Evolutionary conservation across 2,329 filamentous ascomycete genomes (phyloP), one percentile per base, ranked within the genome.

Genomic region (Talaromyces sp.): DNA sequence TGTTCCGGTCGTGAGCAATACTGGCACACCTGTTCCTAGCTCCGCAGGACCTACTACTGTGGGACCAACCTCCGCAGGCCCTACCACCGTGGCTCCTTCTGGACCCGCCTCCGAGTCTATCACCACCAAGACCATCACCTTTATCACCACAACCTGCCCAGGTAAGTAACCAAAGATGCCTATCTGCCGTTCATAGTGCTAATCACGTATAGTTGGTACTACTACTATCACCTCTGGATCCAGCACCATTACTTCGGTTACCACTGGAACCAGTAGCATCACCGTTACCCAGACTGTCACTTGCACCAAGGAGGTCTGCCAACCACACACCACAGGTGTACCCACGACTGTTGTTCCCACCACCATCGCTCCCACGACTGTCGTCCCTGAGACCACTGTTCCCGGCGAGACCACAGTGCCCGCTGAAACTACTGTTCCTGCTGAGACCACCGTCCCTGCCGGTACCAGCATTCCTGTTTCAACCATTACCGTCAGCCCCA

Each of bases 81-180:
- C 52, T 25, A 56, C 52, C 35, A 31, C 62, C 6, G 13, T 19
- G n/a, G 45, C 58, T n/a, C 49, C 61, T 25, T 22, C 61, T 22
- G 37, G 37, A 15, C 49, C 50, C 1, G 64, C 59, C 25, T 62
- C 64, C 17, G 64, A 66, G n/a, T 31, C 45, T 39, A 15, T 66
- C 19, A 66, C 61, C 9, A 66, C 64, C 9, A 62, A 65, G 58
- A 67, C 62, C 22, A 65, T 49, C 25, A 67, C 62, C 17, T 67
- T 65, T 22, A 54, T 63, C 25, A 67, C 65, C 7, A 67, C 65
- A 9, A 67, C 65, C 17, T 65, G 62, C 45, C 65, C 65, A n/a
- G 65, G 65, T 66, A 50, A 37, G 65, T 58, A 33, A 6, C 27
- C 4, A 31, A 31, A 31, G 4, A 31, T 31, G 27, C 27, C 27